phyloP scores from a whole-genome alignment of 208 protist species.

The Crithidia sp. region DNA sequence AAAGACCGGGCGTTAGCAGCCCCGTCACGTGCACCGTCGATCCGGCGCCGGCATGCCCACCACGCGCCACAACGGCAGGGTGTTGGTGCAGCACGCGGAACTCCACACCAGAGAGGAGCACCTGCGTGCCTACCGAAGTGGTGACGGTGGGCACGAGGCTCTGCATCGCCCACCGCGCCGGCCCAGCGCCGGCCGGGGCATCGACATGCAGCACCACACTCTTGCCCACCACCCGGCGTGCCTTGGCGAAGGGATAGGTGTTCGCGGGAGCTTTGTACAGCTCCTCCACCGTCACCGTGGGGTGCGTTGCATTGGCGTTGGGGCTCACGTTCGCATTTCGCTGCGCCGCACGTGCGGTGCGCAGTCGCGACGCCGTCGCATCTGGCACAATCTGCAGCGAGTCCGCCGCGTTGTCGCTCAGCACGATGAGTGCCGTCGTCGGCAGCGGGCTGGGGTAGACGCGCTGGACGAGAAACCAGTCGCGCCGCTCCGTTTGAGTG shows the following conservation, averaged over 20 bases:
- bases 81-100: slow-evolving; percentile 52
- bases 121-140: slow-evolving; percentile 40
- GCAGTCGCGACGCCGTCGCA: background rate
- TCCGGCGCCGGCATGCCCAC: slow-evolving; percentile 45
- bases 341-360: background rate
- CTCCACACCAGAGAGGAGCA: slow-evolving; percentile 52
- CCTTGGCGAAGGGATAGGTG: slow-evolving; percentile 24
- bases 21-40: slow-evolving; percentile 61
- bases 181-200: slow-evolving; percentile 28
- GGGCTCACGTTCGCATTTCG: background rate
- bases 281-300: slow-evolving; percentile 20
- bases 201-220: slow-evolving; percentile 75
- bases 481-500: slow-evolving; percentile 58
- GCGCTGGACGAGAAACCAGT: slow-evolving; percentile 67
- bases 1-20: slow-evolving; percentile 71
- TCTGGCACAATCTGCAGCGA: slow-evolving; percentile 26
- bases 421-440: slow-evolving; percentile 42
- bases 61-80: slow-evolving; percentile 43
- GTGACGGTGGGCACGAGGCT: slow-evolving; percentile 40
- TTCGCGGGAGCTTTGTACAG: slow-evolving; percentile 19
- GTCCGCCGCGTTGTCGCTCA: slow-evolving; percentile 65
- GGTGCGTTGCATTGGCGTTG: background rate
- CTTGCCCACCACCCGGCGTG: slow-evolving; percentile 60
- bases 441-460: slow-evolving; percentile 61
- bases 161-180: slow-evolving; percentile 47